Base-by-base conservation (phyloP, 768 basidiomycete species). In the Russula brevipes region DNA sequence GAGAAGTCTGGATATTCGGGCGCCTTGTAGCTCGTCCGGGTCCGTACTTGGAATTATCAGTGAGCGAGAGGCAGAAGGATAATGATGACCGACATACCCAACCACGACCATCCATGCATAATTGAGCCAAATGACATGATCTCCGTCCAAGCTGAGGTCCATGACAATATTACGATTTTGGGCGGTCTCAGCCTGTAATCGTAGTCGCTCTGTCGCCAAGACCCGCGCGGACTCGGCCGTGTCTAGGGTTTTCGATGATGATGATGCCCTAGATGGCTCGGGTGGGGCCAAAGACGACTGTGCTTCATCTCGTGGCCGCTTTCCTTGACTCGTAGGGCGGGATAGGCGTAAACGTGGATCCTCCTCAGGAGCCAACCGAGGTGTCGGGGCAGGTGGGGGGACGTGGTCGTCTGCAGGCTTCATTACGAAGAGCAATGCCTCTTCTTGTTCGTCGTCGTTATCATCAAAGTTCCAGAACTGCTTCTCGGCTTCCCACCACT, bases 401-500 rank as follows among this genome's bases (percentile, higher is more conserved):
- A 61, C 75, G 66, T 62, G 75, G 38, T 91, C 90, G 42, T 87
- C 88, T 19, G 82, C 84, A 0, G 96, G 88, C 73, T 96, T 97
- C 73, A 94, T 88, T 59, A 98, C 93, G 71, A 98, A 98, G 68
- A 88, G 85, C 54, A 98, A 77, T 1, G 93, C 92, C 68, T 98
- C 96, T 60, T 92, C 89, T 72, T 89, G 86, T 69, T 94, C 93
- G 63, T 91, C 87, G 50, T 90, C 89, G 65, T 89, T 88, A 71
- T 93, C 91, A 71, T 95, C 91, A 72, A 98, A 98, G 71, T 97
- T 97, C 97, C 97, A 99, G 75, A 99, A 99, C 69, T 95, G 93
- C 71, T 95, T 95, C 78, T 98, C 96, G 11, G 97, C 97, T 75
- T 97, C 95, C 94, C 94, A 98, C 96, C 97, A 99, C 72, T 98